A percentile compares a stretch with the other conserved stretches of the same genome.
Evolutionary conservation across 306 rosid species (phyloP).

Genomic region (Purshia tridentata): DNA sequence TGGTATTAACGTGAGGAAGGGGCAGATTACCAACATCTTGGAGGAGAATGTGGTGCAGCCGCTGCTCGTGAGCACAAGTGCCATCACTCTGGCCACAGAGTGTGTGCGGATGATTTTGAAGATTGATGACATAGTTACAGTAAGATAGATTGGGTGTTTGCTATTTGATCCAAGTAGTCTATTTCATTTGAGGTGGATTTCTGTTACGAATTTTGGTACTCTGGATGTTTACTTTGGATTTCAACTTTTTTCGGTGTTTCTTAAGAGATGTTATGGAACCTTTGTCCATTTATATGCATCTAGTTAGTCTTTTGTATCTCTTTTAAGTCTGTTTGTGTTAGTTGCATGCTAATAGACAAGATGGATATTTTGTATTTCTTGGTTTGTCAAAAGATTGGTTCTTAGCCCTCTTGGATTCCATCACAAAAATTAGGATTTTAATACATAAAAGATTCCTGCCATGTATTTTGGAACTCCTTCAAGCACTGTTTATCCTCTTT

Average conservation of each 20-base stretch:
- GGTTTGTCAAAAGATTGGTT: neutral
- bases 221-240: slow-evolving; percentile 14
- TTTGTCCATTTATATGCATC: slow-evolving; percentile 15
- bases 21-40: slow-evolving; percentile 94
- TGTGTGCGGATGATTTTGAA: slow-evolving; percentile 99
- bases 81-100: slow-evolving; percentile 89
- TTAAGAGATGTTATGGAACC: slow-evolving; percentile 21
- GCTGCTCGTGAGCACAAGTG: slow-evolving; percentile 91
- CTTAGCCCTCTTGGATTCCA: neutral
- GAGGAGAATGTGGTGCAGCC: slow-evolving; percentile 99
- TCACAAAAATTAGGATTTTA: neutral
- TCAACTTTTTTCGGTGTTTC: slow-evolving; percentile 14
- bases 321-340: neutral
- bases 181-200: slow-evolving; percentile 10
- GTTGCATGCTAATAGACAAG: neutral
- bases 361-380: neutral
- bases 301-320: neutral
- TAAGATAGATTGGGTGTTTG: slow-evolving; percentile 49
- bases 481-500: neutral
- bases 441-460: neutral
- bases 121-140: slow-evolving; percentile 97
- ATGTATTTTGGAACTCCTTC: neutral
- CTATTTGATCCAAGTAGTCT: slow-evolving; percentile 6
- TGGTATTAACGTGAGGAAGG: slow-evolving; percentile 99
- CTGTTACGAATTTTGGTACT: slow-evolving; percentile 31